Base-by-base conservation (phyloP, 306 rosid genomes). In the Alnus glutinosa region DNA sequence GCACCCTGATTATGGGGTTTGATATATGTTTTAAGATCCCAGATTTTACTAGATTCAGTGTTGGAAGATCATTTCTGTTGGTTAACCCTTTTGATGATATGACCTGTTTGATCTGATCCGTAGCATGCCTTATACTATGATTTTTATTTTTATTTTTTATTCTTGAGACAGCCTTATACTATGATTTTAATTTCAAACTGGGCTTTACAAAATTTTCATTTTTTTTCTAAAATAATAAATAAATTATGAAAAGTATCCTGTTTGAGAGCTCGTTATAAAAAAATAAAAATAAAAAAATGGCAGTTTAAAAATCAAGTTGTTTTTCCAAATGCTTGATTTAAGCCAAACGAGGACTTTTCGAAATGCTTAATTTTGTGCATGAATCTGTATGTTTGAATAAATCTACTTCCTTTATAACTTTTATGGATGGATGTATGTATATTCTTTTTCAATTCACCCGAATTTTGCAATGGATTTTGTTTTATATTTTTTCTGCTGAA, bases 1-100 rank as follows among this genome's bases (percentile, higher is more conserved):
- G 28, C 28, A 23, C 28, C 28, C 28, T 23, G 0, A 14, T 13
- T 37, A 15, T 64, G 28, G 34, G 49, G 14, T 68, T 44, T 37
- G 6, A n/a, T 50, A 32, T 78, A 23, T 54, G 34, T 69, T 16
- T 75, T 28, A 48, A 37, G 63, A 70, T 82, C 50, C 62, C 4
- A 34, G 18, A 28, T 63, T 63, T 12, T 12, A 0, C 46, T 63
- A 30, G 0, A 63, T 63, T 18, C n/a, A 12, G 30, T 30, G 70
- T 46, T 14, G 70, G 70, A 34, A 63, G 7, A 63, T 15, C 44
- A 4, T 34, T 62, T 62, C 69, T 62, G 11, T 14, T 28, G n/a
- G 39, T 11, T 59, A 14, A 59, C 42, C 44, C 69, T 57, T 57
- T 19, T 23, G 10, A 12, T 57, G 12, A 8, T 23, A 57, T 42